phyloP scores from a whole-genome alignment of 2,329 filamentous ascomycete genomes.

The Elsinoe batatas region DNA sequence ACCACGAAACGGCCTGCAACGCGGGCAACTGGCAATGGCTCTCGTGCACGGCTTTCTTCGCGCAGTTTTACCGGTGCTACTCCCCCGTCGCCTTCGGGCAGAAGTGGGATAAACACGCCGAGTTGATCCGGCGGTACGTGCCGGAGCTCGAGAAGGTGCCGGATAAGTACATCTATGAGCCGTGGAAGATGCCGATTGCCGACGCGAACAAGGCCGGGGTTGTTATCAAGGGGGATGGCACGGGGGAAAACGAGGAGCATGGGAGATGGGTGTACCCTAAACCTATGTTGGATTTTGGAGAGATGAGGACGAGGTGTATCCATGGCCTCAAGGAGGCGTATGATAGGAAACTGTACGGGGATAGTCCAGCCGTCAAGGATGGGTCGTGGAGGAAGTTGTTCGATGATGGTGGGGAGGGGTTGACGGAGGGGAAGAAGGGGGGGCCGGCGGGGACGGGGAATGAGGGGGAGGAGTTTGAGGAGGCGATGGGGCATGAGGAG shows the following conservation, averaged over 20 bases:
- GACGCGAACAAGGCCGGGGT: conserved; percentile 63
- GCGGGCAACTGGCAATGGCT: conserved; percentile 73
- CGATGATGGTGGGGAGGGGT: conserved; percentile 36
- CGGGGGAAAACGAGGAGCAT: conserved; percentile 32
- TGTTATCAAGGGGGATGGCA: conserved; percentile 45
- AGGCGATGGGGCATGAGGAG: conserved; percentile 15
- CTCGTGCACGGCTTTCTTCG: conserved; percentile 63
- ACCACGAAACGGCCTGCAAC: conserved; percentile 66
- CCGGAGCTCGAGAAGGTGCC: conserved; percentile 55
- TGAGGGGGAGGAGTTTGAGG: conserved; percentile 13
- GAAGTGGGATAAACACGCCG: conserved; percentile 64
- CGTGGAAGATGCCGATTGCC: conserved; percentile 59
- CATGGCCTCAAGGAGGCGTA: conserved; percentile 63
- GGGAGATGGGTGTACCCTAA: conserved; percentile 51
- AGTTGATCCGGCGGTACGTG: conserved; percentile 54
- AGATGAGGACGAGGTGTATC: conserved; percentile 53
- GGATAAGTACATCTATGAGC: conserved; percentile 68
- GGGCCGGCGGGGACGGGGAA: conserved; percentile 30
- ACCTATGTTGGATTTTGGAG: conserved; percentile 66
- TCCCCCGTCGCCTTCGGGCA: conserved; percentile 61
- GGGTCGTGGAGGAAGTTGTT: conserved; percentile 48
- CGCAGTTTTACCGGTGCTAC: conserved; percentile 62
- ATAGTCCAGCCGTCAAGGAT: conserved; percentile 51
- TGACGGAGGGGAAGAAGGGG: conserved; percentile 33
- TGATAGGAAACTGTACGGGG: conserved; percentile 52